Conservation (phyloP, 2,329 filamentous ascomycete genomes). For the Chaetomium globosum region DNA sequence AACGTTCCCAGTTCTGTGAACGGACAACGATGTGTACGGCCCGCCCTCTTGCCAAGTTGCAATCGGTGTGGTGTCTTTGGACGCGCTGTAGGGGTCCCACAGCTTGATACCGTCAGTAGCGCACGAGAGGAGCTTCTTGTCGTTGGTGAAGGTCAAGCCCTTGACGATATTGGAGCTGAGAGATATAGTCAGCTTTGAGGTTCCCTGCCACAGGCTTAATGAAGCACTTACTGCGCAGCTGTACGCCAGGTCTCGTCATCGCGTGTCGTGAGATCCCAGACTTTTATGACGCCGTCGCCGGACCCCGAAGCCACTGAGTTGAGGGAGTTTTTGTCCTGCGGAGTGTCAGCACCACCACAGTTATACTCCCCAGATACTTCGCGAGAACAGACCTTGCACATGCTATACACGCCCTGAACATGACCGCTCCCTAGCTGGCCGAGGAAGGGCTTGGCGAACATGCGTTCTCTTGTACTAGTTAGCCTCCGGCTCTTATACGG, state of each 20-base stretch:
- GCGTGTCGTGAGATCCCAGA: conserved; percentile 61
- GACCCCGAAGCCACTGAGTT: conserved; percentile 79
- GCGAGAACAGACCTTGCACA: conserved; percentile 59
- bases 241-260: conserved; percentile 70
- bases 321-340: conserved; percentile 67
- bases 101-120: conserved; percentile 86
- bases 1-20: conserved; percentile 75
- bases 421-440: conserved; percentile 86
- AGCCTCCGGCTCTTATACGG: conserved; percentile 1
- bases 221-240: conserved; percentile 63
- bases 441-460: conserved; percentile 67
- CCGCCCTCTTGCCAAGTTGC: conserved; percentile 82
- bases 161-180: conserved; percentile 80
- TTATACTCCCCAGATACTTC: neutral
- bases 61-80: conserved; percentile 68
- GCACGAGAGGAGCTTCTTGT: conserved; percentile 83
- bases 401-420: conserved; percentile 83
- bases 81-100: conserved; percentile 82
- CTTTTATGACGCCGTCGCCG: conserved; percentile 91
- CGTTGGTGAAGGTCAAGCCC: conserved; percentile 83
- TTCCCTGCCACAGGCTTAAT: neutral
- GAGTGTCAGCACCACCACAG: neutral
- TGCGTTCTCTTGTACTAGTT: conserved; percentile 50
- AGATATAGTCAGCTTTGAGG: neutral
- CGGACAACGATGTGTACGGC: conserved; percentile 68